Evolutionary conservation across 2,329 filamentous ascomycete genomes (phyloP).

Genomic region (Talaromyces sp.): DNA sequence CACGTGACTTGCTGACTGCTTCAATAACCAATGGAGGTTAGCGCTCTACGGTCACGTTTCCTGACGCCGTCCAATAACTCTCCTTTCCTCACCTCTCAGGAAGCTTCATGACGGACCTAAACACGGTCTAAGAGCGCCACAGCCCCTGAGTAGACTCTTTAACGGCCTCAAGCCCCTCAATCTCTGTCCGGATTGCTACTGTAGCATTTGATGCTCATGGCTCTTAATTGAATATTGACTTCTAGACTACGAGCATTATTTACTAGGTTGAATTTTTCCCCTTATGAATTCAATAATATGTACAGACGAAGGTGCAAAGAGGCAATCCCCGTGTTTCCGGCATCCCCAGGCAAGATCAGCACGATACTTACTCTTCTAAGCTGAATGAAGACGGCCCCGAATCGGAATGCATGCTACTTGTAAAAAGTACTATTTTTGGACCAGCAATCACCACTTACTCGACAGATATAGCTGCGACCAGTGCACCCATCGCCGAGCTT

Average conservation of each 20-base stretch:
- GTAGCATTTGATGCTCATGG: neutral
- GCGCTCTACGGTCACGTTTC: neutral
- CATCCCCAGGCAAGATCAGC: neutral
- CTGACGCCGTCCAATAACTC: neutral
- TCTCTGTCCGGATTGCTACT: neutral
- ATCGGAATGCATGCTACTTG: neutral
- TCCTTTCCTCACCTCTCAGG: neutral
- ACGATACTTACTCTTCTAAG: neutral
- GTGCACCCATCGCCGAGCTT: constrained; percentile 62
- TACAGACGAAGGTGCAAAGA: neutral
- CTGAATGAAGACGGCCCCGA: neutral
- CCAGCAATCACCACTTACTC: neutral
- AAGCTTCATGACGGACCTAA: neutral
- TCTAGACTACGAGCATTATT: neutral
- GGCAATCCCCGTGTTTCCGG: neutral
- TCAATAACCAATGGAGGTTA: neutral
- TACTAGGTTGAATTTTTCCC: neutral
- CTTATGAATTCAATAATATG: neutral
- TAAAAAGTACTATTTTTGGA: neutral
- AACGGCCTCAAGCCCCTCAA: neutral
- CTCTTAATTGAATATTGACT: neutral
- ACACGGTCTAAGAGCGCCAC: neutral
- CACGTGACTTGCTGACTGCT: neutral
- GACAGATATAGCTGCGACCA: constrained; percentile 55
- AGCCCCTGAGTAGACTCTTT: neutral